Evolutionary conservation across 2,329 filamentous ascomycete genomes (phyloP), one percentile per base, ranked within the genome.

Genomic region (Helotiales sp.): DNA sequence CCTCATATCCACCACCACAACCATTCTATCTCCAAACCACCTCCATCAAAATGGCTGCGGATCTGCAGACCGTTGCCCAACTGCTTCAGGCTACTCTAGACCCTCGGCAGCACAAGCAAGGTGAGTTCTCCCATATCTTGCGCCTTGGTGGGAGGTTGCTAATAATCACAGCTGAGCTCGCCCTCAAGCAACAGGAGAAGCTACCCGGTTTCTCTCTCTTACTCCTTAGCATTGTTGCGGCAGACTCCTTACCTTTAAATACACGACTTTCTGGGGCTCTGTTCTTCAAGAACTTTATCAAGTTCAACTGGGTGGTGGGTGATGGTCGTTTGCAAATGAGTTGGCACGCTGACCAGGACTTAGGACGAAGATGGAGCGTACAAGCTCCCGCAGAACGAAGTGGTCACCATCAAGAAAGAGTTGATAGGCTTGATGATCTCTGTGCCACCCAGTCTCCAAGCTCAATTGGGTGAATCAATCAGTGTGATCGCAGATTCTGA

Each of bases 281-380:
- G 59, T 95, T 90, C 78, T 99, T 99, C 84, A 99, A 99, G 78
- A 99, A 99, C 79, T 96, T 96, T 75, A 92, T 99, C 71, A 89
- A 90, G 74, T 86, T 89, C 71, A 95, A 92, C 79, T 99, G 96
- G 85, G 90, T 91, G 67, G 86, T 88, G 76, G 66, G 84, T 79
- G 57, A 50, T 47, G 25, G 15, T 24, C 42, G 38, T 12, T 33
- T n/a, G 15, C 25, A 34, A 40, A 38, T 12, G n/a, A 19, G 31
- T 25, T 40, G 19, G 34, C 53, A 40, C 13, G 19, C 63, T 70
- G 33, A 62, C 19, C 38, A 42, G 59, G 65, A 58, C 22, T 64
- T 27, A 89, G 79, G 91, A 98, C 74, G 93, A 96, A 71, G 90
- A 97, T 76, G 93, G 95, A 71, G 88, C 89, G 74, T 95, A 99